Percentiles rank a stretch among this genome's conserved stretches.
These are phyloP conservation scores for Dactylellina drechsleri DNA, from an alignment of 2,329 filamentous ascomycete genomes.

Conservation along the genomic window DNA sequence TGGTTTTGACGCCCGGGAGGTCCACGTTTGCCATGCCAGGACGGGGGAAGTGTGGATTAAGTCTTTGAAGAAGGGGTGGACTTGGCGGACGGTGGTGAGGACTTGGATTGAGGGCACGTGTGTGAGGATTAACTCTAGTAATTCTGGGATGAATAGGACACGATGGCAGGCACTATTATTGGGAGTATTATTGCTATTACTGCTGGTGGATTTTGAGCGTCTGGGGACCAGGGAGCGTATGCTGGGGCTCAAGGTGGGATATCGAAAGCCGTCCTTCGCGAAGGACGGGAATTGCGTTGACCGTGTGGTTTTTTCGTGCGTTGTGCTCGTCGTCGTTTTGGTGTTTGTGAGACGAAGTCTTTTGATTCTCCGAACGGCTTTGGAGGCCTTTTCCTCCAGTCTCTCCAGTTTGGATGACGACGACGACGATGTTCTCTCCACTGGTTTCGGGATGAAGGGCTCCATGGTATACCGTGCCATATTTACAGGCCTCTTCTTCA, in stretches of 20 bases:
- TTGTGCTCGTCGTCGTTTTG: constrained; percentile 16
- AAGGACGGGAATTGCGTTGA: constrained; percentile 18
- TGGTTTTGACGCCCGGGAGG: constrained; percentile 33
- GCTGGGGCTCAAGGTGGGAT: constrained; percentile 12
- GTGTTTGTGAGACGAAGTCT: constrained; percentile 20
- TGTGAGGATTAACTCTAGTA: constrained; percentile 43
- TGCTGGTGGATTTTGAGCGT: constrained; percentile 10
- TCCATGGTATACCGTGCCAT: constrained; percentile 34
- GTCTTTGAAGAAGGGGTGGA: constrained; percentile 52
- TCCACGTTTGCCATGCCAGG: constrained; percentile 52
- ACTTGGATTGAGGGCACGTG: constrained; percentile 49
- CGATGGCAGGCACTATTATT: constrained; percentile 29
- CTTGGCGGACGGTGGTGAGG: constrained; percentile 49
- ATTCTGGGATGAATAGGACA: constrained; percentile 47
- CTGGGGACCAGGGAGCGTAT: constrained; percentile 16
- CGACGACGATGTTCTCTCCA: not conserved
- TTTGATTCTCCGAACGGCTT: constrained; percentile 44
- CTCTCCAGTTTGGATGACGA: constrained; percentile 16
- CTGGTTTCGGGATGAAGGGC: constrained; percentile 16
- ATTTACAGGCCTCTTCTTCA: not conserved
- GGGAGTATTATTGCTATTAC: not conserved
- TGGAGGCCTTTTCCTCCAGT: constrained; percentile 32
- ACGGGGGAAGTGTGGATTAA: constrained; percentile 36
- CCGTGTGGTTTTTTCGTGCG: constrained; percentile 25
- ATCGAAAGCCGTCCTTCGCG: not conserved